Conservation (phyloP, 2,329 filamentous ascomycete genomes). For the Penicillium sumatraense region DNA sequence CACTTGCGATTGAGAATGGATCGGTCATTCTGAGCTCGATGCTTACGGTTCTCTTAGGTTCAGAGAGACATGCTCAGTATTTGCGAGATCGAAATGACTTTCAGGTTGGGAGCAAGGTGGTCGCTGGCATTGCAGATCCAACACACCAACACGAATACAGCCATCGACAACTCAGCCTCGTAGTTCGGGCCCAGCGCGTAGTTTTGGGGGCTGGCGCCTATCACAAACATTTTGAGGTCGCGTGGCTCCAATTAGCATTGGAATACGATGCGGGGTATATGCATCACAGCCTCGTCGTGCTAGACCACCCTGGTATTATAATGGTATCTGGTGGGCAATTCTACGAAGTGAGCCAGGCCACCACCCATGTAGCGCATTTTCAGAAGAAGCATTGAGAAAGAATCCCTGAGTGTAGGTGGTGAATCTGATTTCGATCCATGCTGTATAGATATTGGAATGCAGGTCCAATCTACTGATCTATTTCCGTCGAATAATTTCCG, state of each 20-base stretch:
- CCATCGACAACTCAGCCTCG: neutral
- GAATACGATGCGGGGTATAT: neutral
- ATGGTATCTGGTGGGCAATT: too few species aligned
- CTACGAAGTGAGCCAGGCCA: too few species aligned
- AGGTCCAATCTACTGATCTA: too few species aligned
- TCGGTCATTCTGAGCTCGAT: neutral
- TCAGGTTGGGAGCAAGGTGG: neutral
- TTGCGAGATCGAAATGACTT: neutral
- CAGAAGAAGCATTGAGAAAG: too few species aligned
- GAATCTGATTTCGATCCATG: too few species aligned
- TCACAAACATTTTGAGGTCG: neutral
- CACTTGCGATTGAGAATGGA: constrained; percentile 12
- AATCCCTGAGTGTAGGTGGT: too few species aligned
- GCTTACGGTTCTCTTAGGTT: neutral
- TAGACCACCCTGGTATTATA: too few species aligned
- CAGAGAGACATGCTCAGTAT: neutral
- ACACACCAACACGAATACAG: neutral
- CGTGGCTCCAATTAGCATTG: too few species aligned
- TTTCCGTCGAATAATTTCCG: too few species aligned
- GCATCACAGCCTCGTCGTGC: neutral
- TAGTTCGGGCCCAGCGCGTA: neutral
- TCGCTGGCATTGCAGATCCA: neutral
- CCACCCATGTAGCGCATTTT: too few species aligned
- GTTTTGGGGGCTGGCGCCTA: neutral
- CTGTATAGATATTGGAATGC: too few species aligned